phyloP scores from a whole-genome alignment of 2,329 filamentous ascomycete species.

The Torrubiellomyces zombiae region DNA sequence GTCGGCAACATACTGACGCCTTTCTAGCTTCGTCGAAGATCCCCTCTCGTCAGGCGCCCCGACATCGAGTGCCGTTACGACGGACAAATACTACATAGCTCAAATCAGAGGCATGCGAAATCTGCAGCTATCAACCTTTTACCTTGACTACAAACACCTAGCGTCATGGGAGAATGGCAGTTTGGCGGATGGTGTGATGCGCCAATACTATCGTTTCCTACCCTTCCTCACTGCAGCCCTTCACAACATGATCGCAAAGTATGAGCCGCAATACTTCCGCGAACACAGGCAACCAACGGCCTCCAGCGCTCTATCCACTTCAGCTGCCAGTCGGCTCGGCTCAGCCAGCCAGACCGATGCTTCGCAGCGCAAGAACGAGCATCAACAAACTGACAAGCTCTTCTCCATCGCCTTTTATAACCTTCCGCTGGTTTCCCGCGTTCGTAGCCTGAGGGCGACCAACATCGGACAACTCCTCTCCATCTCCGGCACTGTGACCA shows the following conservation, averaged over 20 bases:
- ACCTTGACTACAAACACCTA: conserved; percentile 77
- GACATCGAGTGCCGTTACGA: conserved; percentile 52
- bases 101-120: conserved; percentile 64
- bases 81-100: conserved; percentile 71
- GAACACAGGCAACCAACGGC: conserved; percentile 76
- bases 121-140: conserved; percentile 67
- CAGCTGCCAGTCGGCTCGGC: conserved; percentile 45
- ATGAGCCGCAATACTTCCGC: conserved; percentile 86
- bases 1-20: too few relatives aligned
- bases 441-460: conserved; percentile 70
- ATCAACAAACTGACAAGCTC: conserved; percentile 93
- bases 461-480: conserved; percentile 89
- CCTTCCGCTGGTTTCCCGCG: conserved; percentile 67
- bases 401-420: conserved; percentile 92
- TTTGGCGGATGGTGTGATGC: conserved; percentile 70
- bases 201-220: conserved; percentile 86
- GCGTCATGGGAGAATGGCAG: conserved; percentile 60
- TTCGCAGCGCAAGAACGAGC: conserved; percentile 64
- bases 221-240: conserved; percentile 80
- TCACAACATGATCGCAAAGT: conserved; percentile 85
- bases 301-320: conserved; percentile 54
- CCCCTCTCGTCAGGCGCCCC: conserved; percentile 45
- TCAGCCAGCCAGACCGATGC: conserved; percentile 48
- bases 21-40: conserved; percentile 47
- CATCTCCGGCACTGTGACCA: conserved; percentile 90